Base-by-base conservation (phyloP, 2,329 filamentous ascomycete genomes). In the Elsinoe perseae region DNA sequence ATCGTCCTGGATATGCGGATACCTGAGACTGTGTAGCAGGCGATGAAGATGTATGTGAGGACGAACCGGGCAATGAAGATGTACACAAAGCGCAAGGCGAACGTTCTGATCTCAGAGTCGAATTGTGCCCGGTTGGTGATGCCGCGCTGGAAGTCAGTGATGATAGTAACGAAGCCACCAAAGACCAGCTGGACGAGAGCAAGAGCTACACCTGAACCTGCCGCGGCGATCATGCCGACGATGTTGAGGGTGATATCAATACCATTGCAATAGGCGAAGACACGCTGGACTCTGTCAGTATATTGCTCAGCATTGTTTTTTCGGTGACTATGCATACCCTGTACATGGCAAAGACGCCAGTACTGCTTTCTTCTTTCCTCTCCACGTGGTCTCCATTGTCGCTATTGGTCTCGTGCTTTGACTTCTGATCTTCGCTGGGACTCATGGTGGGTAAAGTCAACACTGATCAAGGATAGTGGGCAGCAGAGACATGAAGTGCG, bases 21-120 rank as follows among this genome's bases (percentile, higher is more conserved):
- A 2, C 75, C 75, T 2, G 73, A 68, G 46, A 77, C 74, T 0
- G 76, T 78, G 27, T 79, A 64, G 20, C 60, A 58, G 1, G 67
- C 59, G 20, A 38, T 48, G 64, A n/a, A 57, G 58, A 83, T 71
- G 59, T 85, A 87, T 59, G 78, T 80, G 36, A 85, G 70, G 16
- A 71, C 64, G 61, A 85, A 83, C 55, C 83, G 81, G 21, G 72
- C 83, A 32, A 88, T 69, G 66, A 88, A 89, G 7, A 89, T 73
- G 55, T 80, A 79, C 55, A 87, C 77, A 63, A 88, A 81, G 66
- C 83, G 86, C 0, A 89, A 69, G 2, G 79, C 81, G 60, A 52
- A 56, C 1, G 28, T 28, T 27, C 50, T 55, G 8, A 58, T 28
- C 30, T 46, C 34, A 10, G 18, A 27, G 38, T 42, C 54, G 38